phyloP scores from a whole-genome alignment of 192 early-diverging fungal species.

The Coemansia umbellata region DNA sequence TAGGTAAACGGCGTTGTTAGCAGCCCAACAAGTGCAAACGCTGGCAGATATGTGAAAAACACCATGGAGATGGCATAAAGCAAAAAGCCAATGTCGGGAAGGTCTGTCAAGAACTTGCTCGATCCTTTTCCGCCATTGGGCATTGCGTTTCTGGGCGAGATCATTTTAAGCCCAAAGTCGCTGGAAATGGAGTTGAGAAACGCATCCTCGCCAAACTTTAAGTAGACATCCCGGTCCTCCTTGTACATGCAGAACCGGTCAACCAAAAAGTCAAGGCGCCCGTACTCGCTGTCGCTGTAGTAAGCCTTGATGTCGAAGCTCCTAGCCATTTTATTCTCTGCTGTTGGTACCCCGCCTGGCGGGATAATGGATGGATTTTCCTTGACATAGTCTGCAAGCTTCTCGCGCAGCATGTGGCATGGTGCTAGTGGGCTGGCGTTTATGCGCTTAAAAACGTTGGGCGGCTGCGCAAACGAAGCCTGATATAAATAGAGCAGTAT shows the following conservation, averaged over 20 bases:
- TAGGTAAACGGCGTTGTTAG: slow-evolving; percentile 30
- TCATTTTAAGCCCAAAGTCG: slow-evolving; percentile 33
- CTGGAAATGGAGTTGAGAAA: slow-evolving; percentile 42
- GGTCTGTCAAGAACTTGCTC: slow-evolving; percentile 6
- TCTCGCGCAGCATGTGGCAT: slow-evolving; percentile 22
- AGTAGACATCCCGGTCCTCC: slow-evolving; percentile 35
- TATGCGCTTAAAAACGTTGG: slow-evolving; percentile 38
- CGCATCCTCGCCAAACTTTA: slow-evolving; percentile 39
- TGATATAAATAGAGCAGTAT: slow-evolving; percentile 16
- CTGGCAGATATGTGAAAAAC: slow-evolving; percentile 39
- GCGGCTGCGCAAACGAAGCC: slow-evolving; percentile 12
- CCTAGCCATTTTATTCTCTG: background rate
- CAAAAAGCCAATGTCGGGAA: slow-evolving; percentile 24
- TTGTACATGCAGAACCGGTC: slow-evolving; percentile 39
- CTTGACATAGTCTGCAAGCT: slow-evolving; percentile 7
- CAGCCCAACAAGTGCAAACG: slow-evolving; percentile 21
- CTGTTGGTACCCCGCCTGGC: slow-evolving; percentile 8
- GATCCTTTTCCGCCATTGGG: background rate
- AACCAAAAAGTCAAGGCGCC: slow-evolving; percentile 37
- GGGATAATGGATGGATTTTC: slow-evolving; percentile 16
- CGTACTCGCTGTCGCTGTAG: slow-evolving; percentile 34
- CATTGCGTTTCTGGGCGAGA: slow-evolving; percentile 11
- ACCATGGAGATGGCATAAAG: slow-evolving; percentile 10
- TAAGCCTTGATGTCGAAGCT: slow-evolving; percentile 12
- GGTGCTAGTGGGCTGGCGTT: slow-evolving; percentile 6